These are phyloP conservation scores for Candida pseudoviswanathii DNA, from an alignment of 1,139 yeast species.

Conservation along the genomic window DNA sequence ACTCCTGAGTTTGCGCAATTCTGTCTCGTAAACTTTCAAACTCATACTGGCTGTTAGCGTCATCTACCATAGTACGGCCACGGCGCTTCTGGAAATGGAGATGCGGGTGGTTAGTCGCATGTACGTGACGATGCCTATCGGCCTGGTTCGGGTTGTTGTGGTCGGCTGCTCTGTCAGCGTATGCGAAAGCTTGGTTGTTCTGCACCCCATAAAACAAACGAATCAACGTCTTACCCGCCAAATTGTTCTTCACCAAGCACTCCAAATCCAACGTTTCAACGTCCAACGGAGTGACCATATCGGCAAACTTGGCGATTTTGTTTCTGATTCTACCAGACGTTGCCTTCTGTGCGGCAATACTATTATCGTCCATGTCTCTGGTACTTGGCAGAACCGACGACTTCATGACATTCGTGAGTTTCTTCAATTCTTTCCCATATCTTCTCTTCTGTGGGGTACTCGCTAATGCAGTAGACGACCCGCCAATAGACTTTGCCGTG, in stretches of 20 bases:
- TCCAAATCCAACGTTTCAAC: constrained; percentile 50
- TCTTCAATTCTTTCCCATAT: constrained; percentile 55
- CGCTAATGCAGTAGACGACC: background rate
- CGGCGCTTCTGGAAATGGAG: constrained; percentile 12
- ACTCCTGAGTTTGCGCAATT: constrained; percentile 28
- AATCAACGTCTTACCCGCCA: constrained; percentile 39
- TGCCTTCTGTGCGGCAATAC: constrained; percentile 13
- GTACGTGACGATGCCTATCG: constrained; percentile 10
- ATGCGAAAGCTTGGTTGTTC: constrained; percentile 1
- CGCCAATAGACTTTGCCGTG: background rate
- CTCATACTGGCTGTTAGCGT: constrained; percentile 20
- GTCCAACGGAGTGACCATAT: constrained; percentile 39
- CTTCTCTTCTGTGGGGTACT: constrained; percentile 26
- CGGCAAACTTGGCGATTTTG: constrained; percentile 40
- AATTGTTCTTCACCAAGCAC: constrained; percentile 30
- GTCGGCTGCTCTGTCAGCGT: background rate
- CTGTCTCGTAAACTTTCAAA: constrained; percentile 43
- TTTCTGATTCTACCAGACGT: constrained; percentile 36
- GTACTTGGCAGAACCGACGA: constrained; percentile 65
- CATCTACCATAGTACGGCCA: constrained; percentile 15
- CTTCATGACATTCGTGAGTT: constrained; percentile 67
- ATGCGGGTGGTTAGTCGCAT: constrained; percentile 16
- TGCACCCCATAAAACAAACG: constrained; percentile 38
- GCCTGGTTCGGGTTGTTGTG: background rate
- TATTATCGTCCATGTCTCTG: constrained; percentile 31